Conservation (phyloP, 148 eudicot genomes). For the Dysphania ambrosioides region DNA sequence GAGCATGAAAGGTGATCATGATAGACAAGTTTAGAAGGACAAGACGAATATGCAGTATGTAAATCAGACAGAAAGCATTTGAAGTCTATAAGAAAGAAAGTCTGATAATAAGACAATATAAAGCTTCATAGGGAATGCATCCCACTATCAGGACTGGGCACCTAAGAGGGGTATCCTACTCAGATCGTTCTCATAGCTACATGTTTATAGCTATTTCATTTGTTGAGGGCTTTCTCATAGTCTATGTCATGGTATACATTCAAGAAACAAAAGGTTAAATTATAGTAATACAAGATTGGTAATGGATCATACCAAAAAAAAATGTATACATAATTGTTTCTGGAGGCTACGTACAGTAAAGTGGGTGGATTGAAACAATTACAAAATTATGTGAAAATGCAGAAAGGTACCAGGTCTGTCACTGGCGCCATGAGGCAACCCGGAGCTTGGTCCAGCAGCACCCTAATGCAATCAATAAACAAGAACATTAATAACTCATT, state of each 20-base stretch:
- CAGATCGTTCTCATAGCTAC: not conserved
- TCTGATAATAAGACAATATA: not conserved
- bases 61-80: not conserved
- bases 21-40: not conserved
- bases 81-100: not conserved
- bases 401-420: slow-evolving; percentile 56
- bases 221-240: not conserved
- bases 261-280: too few relatives aligned
- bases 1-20: not conserved
- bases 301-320: not conserved
- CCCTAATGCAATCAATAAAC: slow-evolving; percentile 41
- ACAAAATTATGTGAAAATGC: not conserved
- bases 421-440: slow-evolving; percentile 50
- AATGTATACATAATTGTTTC: not conserved
- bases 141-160: not conserved
- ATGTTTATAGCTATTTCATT: not conserved
- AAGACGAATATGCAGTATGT: not conserved
- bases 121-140: not conserved
- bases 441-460: slow-evolving; percentile 86
- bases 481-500: slow-evolving; percentile 10
- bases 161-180: not conserved
- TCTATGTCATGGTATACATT: too few relatives aligned
- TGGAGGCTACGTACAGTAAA: not conserved
- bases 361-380: not conserved
- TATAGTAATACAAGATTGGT: not conserved